Evolutionary conservation across 306 rosid species (phyloP).

Genomic region (Lupinus albus): DNA sequence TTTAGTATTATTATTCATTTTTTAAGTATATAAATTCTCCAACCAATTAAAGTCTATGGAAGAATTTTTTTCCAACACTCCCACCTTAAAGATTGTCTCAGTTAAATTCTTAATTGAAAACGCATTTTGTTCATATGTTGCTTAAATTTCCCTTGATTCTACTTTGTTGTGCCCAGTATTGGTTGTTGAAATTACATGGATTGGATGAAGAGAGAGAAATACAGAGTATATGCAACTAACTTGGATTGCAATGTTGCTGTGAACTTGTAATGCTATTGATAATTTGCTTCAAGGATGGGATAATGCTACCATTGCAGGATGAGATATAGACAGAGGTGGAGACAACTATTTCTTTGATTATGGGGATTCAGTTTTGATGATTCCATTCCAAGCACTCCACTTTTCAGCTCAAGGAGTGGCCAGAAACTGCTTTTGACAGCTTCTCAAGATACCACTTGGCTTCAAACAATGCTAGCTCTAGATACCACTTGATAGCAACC

Average conservation of each 20-base stretch:
- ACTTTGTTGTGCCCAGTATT: constrained; percentile 10
- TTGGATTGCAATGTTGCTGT: background rate
- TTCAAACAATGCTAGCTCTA: too few species aligned
- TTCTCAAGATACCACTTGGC: too few species aligned
- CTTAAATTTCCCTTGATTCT: constrained; percentile 10
- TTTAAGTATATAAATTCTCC: too few species aligned
- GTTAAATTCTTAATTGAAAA: constrained; percentile 34
- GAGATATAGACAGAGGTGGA: constrained; percentile 57
- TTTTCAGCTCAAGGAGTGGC: constrained; percentile 71
- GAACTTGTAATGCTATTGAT: constrained; percentile 5
- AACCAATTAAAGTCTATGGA: too few species aligned
- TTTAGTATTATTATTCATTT: too few species aligned
- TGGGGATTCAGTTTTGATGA: constrained; percentile 81
- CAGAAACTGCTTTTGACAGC: constrained; percentile 72
- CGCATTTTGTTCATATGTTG: constrained; percentile 1
- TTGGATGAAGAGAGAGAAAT: background rate
- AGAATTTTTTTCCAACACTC: too few species aligned
- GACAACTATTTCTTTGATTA: constrained; percentile 71
- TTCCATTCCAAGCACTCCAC: constrained; percentile 95
- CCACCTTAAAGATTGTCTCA: constrained; percentile 7
- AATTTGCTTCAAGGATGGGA: too few species aligned
- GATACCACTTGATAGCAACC: too few species aligned
- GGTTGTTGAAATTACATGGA: constrained; percentile 17
- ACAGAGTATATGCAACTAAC: background rate
- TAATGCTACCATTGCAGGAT: too few species aligned